Base-by-base conservation (phyloP, 257 asterid genomes). In the Salvia splendens region DNA sequence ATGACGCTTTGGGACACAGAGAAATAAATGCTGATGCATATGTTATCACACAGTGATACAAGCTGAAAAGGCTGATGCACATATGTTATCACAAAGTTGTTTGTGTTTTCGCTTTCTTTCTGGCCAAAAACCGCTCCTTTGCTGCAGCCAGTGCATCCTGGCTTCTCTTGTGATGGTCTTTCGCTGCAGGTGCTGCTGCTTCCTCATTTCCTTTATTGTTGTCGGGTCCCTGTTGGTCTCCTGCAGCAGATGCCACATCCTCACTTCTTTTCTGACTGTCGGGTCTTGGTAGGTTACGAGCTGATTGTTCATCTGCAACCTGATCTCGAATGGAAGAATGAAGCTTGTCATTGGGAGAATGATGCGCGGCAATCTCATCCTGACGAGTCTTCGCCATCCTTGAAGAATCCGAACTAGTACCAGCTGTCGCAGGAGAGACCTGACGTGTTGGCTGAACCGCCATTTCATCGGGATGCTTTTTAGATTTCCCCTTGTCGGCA, bases 121-220 rank as follows among this genome's bases (percentile, higher is more conserved):
- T 66, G 3, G 97, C 97, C 78, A 89, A 73, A 77, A 80, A 88
- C 10, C 96, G 86, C 40, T 79, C 94, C 79, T 84, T 89, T 10
- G 91, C 93, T 51, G 89, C 87, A 56, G 91, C 78, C 10, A 85
- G 70, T 12, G 89, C 85, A 28, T 87, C 93, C 73, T 71, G 79
- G 17, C 70, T 83, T 81, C 85, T 81, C 70, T 82, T 84, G 66
- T 89, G 95, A 84, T 82, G 92, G 52, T 76, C 87, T 75, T 79
- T 88, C 9, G 87, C 86, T 20, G 82, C 84, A n/a, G 85, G 56
- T 20, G 75, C 70, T 10, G 75, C 70, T 10, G 87, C 83, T 12
- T 83, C 90, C 64, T 71, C 79, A 4, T 40, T 79, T 73, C 78
- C 70, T 61, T 84, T 85, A 54, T 82, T 89, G 77, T 81, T 82